Evolutionary conservation across 2,329 filamentous ascomycete genomes (phyloP).

Genomic region (Ustulina deusta): DNA sequence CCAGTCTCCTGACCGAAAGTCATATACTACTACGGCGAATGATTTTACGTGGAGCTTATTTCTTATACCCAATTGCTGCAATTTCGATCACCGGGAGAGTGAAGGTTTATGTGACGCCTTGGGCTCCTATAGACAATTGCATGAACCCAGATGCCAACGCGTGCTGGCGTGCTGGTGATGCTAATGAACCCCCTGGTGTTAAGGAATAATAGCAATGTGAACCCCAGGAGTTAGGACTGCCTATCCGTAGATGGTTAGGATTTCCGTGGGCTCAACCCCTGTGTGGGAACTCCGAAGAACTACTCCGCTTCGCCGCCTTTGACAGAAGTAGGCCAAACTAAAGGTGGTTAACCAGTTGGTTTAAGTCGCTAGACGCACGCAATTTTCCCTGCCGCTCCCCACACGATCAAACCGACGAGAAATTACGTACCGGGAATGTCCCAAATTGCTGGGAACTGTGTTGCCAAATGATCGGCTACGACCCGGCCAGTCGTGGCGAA

Average conservation of each 20-base stretch:
- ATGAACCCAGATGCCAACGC: constrained; percentile 19
- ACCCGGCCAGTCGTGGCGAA: constrained; percentile 17
- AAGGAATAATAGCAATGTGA: constrained; percentile 16
- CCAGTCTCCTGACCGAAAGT: constrained; percentile 37
- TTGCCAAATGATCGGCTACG: constrained; percentile 29
- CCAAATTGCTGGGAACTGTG: constrained; percentile 46
- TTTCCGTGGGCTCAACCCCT: constrained; percentile 28
- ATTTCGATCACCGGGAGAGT: constrained; percentile 9
- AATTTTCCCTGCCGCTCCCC: constrained; percentile 48
- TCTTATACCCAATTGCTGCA: constrained; percentile 15
- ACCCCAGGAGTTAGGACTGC: constrained; percentile 9
- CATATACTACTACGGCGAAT: constrained; percentile 21
- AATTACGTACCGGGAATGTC: constrained; percentile 33
- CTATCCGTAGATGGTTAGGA: constrained; percentile 27
- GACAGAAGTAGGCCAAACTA: constrained; percentile 39
- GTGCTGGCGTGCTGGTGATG: constrained; percentile 15
- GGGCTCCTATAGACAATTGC: constrained; percentile 5
- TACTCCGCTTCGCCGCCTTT: constrained; percentile 37
- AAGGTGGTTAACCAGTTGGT: constrained; percentile 34
- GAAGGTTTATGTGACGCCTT: constrained; percentile 6
- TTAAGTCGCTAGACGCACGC: constrained; percentile 43
- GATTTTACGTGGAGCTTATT: constrained; percentile 16
- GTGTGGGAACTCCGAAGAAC: constrained; percentile 27
- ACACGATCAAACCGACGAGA: constrained; percentile 35
- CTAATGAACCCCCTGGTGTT: constrained; percentile 17